Evolutionary conservation across 1,284 basidiomycete species (phyloP).

Genomic region (Flammula alnicola): DNA sequence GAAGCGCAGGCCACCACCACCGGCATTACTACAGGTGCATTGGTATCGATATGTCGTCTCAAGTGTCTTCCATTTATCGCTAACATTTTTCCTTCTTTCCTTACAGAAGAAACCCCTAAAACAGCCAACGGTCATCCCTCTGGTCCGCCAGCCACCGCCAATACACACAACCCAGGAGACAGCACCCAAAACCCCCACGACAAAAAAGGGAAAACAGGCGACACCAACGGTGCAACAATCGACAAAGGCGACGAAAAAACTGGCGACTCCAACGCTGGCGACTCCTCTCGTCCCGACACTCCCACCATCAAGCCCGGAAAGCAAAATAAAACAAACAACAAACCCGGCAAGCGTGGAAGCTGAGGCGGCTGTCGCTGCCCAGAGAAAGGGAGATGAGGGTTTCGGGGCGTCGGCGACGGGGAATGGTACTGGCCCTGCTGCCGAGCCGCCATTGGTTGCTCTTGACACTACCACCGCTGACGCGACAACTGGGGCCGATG

Average conservation of each 20-base stretch:
- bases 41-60: slow-evolving; percentile 23
- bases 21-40: slow-evolving; percentile 30
- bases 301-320: background rate
- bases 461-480: background rate
- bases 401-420: background rate
- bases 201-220: slow-evolving; percentile 5
- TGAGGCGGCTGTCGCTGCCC: background rate
- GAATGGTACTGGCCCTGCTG: background rate
- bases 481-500: background rate
- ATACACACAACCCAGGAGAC: too few relatives aligned
- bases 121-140: too few relatives aligned
- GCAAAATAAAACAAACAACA: background rate
- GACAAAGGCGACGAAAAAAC: slow-evolving; percentile 6
- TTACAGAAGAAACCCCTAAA: too few relatives aligned
- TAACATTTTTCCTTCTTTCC: background rate
- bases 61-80: slow-evolving; percentile 9
- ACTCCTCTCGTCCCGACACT: background rate
- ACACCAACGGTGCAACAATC: slow-evolving; percentile 2
- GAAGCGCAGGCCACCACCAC: background rate
- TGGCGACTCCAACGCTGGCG: slow-evolving; percentile 6
- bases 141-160: too few relatives aligned
- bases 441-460: background rate
- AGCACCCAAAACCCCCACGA: too few relatives aligned
- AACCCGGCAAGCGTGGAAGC: background rate
- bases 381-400: too few relatives aligned